Percentiles rank a stretch among this genome's conserved stretches.
phyloP scores from a whole-genome alignment of 2,329 filamentous ascomycete species.

The Pseudodiploospora longispora region DNA sequence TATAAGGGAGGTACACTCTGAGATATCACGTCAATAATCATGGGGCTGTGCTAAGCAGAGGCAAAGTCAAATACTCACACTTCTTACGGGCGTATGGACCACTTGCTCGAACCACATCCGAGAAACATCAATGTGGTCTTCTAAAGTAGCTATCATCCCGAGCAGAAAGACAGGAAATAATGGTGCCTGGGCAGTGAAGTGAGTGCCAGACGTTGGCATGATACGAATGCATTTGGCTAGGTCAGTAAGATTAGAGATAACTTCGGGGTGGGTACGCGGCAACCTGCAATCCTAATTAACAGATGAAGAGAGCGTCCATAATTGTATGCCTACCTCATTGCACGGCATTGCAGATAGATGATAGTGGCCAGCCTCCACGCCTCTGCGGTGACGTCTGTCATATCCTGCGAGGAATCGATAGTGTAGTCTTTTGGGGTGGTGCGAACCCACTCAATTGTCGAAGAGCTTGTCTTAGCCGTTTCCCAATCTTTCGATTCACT shows the following conservation, averaged over 20 bases:
- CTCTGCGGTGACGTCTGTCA: constrained; percentile 34
- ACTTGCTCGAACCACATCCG: constrained; percentile 29
- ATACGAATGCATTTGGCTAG: constrained; percentile 29
- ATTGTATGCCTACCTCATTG: constrained; percentile 22
- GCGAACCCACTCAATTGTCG: constrained; percentile 23
- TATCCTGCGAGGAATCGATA: constrained; percentile 21
- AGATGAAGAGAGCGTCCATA: neutral
- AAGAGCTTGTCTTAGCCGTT: constrained; percentile 5
- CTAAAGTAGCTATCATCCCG: constrained; percentile 25
- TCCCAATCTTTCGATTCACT: constrained; percentile 20
- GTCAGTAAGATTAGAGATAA: constrained; percentile 23
- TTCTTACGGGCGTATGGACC: constrained; percentile 28
- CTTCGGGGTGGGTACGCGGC: constrained; percentile 27
- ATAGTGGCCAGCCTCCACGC: constrained; percentile 32
- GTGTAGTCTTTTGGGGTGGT: constrained; percentile 13
- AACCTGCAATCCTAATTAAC: constrained; percentile 16
- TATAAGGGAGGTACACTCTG: constrained; percentile 34
- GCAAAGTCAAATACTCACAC: constrained; percentile 22
- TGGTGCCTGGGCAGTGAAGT: constrained; percentile 34
- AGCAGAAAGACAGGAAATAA: constrained; percentile 34
- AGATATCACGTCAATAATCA: constrained; percentile 7
- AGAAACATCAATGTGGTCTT: constrained; percentile 21
- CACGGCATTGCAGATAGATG: constrained; percentile 31
- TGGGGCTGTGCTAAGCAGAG: constrained; percentile 10
- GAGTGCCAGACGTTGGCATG: constrained; percentile 32